Base-by-base conservation (phyloP, 495 filamentous ascomycete genomes). In the Hypomontagnella submonticulosa region DNA sequence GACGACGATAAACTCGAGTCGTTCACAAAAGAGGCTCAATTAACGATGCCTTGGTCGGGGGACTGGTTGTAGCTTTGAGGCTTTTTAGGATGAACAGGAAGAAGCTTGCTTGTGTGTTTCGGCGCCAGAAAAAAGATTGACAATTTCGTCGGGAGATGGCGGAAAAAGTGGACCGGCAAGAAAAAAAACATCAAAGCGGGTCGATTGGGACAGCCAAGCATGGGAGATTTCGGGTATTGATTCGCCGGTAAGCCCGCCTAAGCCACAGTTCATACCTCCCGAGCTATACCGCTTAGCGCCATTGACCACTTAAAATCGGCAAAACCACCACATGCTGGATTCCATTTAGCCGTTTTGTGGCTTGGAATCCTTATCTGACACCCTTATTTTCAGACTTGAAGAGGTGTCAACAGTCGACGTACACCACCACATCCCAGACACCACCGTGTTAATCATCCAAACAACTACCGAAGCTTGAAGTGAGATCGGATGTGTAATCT, bases 1-100 rank as follows among this genome's bases (percentile, higher is more conserved):
- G 54, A 64, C 46, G 36, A 62, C 47, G 42, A 70, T 60, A 63
- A 40, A 46, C 56, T 70, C 58, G 62, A 73, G 74, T 63, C 47
- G 58, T 49, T 49, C 53, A 50, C 58, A 58, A 41, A 56, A 16
- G 44, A 69, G 34, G 38, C 42, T 49, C 47, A 58, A 63, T 53
- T 47, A 23, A 46, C 16, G 30, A 63, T 55, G 23, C 42, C 54
- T 49, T 49, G 0, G 47, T 34, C 44, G 12, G 42, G 42, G 32
- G 46, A 37, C 13, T 23, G 12, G 20, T 49, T 27, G 59, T 32
- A 56, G 57, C 43, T 59, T 63, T 69, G 66, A 64, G 66, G 66
- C 66, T 69, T 69, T 69, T 69, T 69, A 64, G 44, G 51, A 63
- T 30, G 53, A 34, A 61, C 32, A 19, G 13, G 16, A 63, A 56